Percentiles rank a stretch among this genome's conserved stretches.
Evolutionary conservation across 2,329 filamentous ascomycete genomes (phyloP).

Genomic region (Alternaria gaisen): DNA sequence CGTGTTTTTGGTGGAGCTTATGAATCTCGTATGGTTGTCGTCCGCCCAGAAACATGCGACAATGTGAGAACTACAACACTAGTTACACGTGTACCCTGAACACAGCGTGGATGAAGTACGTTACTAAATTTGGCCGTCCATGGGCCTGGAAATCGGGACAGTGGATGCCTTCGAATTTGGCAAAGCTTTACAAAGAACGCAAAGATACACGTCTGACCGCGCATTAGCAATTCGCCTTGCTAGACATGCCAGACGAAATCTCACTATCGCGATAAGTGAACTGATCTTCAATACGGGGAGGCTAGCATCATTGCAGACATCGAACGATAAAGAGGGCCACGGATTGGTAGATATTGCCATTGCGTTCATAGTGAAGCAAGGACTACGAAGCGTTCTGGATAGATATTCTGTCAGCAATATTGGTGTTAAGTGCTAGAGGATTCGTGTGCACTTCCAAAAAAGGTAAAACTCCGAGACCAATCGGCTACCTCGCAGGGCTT

Average conservation of each 20-base stretch:
- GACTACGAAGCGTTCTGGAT: neutral
- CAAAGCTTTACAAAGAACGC: neutral
- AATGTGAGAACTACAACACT: neutral
- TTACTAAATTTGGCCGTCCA: constrained; percentile 1
- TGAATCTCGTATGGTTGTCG: neutral
- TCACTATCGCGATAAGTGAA: neutral
- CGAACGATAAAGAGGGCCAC: neutral
- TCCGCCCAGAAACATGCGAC: neutral
- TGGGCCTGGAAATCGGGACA: neutral
- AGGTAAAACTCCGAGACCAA: neutral
- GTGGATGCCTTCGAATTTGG: neutral
- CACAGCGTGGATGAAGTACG: neutral
- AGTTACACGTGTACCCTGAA: neutral
- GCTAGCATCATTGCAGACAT: neutral
- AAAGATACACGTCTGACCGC: neutral
- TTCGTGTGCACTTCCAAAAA: neutral
- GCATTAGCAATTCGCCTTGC: neutral
- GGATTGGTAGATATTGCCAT: neutral
- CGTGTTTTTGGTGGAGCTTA: constrained; percentile 12
- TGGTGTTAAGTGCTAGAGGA: neutral
- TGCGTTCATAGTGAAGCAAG: neutral
- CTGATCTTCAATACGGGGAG: neutral
- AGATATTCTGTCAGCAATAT: neutral
- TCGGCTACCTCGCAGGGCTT: neutral
- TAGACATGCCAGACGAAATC: neutral